Conservation (phyloP, 805 yeast species). For the Cyberlindnera veronae region DNA sequence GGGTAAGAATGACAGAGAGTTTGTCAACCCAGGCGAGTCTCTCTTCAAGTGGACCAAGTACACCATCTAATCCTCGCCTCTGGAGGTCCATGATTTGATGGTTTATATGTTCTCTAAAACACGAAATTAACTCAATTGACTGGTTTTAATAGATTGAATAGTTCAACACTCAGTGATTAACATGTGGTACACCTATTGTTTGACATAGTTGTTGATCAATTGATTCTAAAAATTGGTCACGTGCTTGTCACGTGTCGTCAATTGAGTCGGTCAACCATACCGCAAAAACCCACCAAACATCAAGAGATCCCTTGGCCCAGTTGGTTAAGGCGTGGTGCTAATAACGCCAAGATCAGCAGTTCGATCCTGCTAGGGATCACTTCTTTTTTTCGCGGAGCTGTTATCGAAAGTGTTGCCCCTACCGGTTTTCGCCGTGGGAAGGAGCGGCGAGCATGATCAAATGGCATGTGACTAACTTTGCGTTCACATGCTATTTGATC, state of each 20-base stretch:
- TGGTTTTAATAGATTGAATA: no score
- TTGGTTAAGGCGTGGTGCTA: constrained; percentile 61
- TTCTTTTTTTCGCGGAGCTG: constrained; percentile 12
- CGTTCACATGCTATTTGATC: constrained; percentile 4
- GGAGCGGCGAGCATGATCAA: background rate
- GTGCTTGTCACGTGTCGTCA: no score
- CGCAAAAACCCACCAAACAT: background rate
- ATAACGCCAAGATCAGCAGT: constrained; percentile 68
- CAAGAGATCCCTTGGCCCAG: constrained; percentile 54
- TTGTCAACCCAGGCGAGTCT: constrained; percentile 43
- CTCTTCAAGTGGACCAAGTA: constrained; percentile 42
- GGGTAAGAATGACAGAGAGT: constrained; percentile 35
- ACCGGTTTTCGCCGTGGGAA: constrained; percentile 1
- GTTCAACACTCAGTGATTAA: no score
- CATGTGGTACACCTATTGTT: no score
- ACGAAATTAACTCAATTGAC: background rate
- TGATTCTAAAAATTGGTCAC: no score
- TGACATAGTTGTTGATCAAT: no score
- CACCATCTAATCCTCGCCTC: constrained; percentile 9
- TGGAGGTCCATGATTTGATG: no score
- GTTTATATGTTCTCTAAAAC: no score
- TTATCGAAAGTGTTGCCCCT: background rate
- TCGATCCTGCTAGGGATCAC: constrained; percentile 87
- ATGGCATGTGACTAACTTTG: background rate
- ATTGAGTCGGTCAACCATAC: no score